Evolutionary conservation across 192 early-diverging fungal species (phyloP), one percentile per base, ranked within the genome.

Genomic region (Phlyctochytrium arcticum): DNA sequence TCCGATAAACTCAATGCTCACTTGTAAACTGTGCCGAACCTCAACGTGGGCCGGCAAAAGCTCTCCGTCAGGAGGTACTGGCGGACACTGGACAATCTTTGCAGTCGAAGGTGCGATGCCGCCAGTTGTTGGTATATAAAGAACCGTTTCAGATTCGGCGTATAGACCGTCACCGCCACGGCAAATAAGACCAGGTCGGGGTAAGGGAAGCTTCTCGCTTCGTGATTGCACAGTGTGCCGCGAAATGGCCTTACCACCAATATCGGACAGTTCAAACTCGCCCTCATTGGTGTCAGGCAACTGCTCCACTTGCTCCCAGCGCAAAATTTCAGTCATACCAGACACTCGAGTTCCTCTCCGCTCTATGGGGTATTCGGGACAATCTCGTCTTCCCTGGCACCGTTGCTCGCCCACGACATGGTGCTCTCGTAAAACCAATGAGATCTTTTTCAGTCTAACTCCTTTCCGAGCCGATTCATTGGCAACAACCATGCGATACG

Each of bases 141-240:
- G 51, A 6, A 44, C 34, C 15, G 34, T 63, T 46, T 75, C 68
- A 29, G 59, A 34, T 50, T 82, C 75, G 26, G 58, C 70, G 57
- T 79, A 79, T 2, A 82, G 62, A 4, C 80, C 80, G 59, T 82
- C 80, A 15, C 73, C 74, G 17, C 73, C 75, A 6, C 67, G 69
- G 19, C 65, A 54, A 8, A 58, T 36, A 21, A 42, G 37, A 59
- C 73, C 61, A 34, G 70, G 65, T 39, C 75, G 34, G 39, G 72
- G 62, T 23, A 57, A 53, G 30, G 64, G 57, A 6, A 60, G 35
- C 32, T 70, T 42, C 29, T 58, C 62, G 3, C 36, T 30, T 21
- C 27, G 24, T 9, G 27, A 19, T 12, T 24, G 19, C 23, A 37
- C 12, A 23, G 36, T 19, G 23, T 69, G 9, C 27, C 60, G 49